Evolutionary conservation across 1,284 basidiomycete species (phyloP).

Genomic region (Ganoderma lingzhi): DNA sequence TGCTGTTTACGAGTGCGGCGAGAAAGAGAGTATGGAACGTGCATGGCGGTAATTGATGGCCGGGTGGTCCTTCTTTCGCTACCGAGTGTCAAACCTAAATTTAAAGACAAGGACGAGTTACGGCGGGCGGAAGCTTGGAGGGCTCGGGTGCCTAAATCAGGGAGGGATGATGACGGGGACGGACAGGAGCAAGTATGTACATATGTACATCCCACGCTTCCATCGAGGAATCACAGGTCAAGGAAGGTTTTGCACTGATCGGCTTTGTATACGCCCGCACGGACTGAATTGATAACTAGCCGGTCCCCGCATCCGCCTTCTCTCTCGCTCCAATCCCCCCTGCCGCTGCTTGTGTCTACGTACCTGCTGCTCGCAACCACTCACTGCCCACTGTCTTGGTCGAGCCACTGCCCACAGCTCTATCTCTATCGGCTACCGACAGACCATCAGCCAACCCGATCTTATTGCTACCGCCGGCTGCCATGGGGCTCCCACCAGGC

Average conservation of each 20-base stretch:
- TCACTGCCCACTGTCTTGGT: too few relatives aligned
- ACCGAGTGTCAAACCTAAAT: neutral
- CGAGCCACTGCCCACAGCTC: too few relatives aligned
- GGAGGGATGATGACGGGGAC: neutral
- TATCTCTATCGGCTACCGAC: neutral
- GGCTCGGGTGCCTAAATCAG: neutral
- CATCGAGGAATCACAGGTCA: neutral
- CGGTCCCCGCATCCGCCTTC: neutral
- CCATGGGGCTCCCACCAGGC: slow-evolving; percentile 23
- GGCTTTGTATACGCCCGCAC: neutral
- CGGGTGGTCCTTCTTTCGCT: neutral
- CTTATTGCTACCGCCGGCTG: neutral
- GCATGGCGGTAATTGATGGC: neutral
- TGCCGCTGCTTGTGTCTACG: neutral
- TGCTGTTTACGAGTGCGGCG: neutral
- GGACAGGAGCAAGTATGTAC: neutral
- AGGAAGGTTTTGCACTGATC: neutral
- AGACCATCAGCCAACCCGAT: neutral
- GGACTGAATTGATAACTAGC: neutral
- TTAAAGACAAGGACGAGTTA: neutral
- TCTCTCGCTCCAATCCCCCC: neutral
- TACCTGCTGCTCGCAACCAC: neutral
- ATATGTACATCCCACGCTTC: neutral
- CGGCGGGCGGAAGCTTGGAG: neutral
- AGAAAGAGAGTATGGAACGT: neutral